Conservation (phyloP, 257 asterid species). For the Coffea canephora region DNA sequence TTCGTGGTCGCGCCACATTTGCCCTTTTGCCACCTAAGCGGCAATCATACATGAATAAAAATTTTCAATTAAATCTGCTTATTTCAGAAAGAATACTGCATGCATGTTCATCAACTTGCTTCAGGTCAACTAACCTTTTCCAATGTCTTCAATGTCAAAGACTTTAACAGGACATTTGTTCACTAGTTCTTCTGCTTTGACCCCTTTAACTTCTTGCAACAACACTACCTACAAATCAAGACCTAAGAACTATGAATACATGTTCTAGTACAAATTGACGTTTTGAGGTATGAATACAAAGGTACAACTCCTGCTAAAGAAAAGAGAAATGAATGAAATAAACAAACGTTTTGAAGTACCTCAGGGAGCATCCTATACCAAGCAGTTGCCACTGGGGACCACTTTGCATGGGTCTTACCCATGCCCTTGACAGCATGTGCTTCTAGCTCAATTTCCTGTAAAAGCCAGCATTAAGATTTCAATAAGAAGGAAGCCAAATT, state of each 20-base stretch:
- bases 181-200: constrained; percentile 73
- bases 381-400: constrained; percentile 99
- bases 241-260: not conserved
- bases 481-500: not conserved
- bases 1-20: constrained; percentile 82
- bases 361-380: constrained; percentile 99
- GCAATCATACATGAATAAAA: constrained; percentile 7
- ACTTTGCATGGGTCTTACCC: constrained; percentile 95
- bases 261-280: not conserved
- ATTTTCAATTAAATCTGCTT: not conserved
- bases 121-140: constrained; percentile 45
- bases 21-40: constrained; percentile 60
- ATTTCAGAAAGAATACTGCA: not conserved
- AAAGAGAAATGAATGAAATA: not conserved
- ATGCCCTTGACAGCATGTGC: constrained; percentile 96
- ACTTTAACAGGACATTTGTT: constrained; percentile 84
- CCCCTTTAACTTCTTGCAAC: constrained; percentile 70
- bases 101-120: not conserved
- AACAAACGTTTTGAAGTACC: constrained; percentile 37
- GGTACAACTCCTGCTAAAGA: not conserved
- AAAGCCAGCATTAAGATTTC: constrained; percentile 5
- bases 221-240: constrained; percentile 50
- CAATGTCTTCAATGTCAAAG: constrained; percentile 88
- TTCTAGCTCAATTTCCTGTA: constrained; percentile 94
- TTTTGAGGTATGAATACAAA: not conserved